Evolutionary conservation across 768 basidiomycete genomes (phyloP).

Genomic region (Clitopilus hobsonii): DNA sequence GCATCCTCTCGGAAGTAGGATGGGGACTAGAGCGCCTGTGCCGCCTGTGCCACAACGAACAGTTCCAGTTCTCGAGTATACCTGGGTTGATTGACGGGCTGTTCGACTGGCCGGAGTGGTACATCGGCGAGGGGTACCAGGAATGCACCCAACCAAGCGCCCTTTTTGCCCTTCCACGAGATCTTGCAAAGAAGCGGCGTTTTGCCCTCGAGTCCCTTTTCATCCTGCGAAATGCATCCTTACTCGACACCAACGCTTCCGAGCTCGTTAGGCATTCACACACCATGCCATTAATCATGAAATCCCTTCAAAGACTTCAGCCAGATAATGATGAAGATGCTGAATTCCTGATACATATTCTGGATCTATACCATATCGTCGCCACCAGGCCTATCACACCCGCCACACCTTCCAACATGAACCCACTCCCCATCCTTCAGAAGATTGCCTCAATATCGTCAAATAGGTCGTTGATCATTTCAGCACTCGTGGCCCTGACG

Average conservation of each 20-base stretch:
- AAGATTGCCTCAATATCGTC: slow-evolving; percentile 50
- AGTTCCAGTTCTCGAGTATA: slow-evolving; percentile 65
- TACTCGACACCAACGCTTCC: slow-evolving; percentile 60
- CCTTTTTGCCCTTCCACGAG: slow-evolving; percentile 55
- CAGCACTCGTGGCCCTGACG: slow-evolving; percentile 56
- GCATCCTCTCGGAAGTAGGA: slow-evolving; percentile 74
- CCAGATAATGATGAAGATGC: slow-evolving; percentile 58
- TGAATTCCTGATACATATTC: slow-evolving; percentile 67
- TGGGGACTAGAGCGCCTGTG: slow-evolving; percentile 90
- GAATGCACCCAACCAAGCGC: slow-evolving; percentile 31
- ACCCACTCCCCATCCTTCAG: slow-evolving; percentile 55
- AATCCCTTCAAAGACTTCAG: slow-evolving; percentile 59
- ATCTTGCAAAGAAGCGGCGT: slow-evolving; percentile 50
- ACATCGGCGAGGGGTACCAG: slow-evolving; percentile 57
- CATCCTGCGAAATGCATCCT: slow-evolving; percentile 81
- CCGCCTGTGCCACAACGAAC: slow-evolving; percentile 73
- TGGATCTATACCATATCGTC: slow-evolving; percentile 69
- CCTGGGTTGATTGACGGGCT: slow-evolving; percentile 81
- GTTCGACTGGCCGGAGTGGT: slow-evolving; percentile 88
- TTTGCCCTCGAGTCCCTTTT: slow-evolving; percentile 85
- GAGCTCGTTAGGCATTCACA: slow-evolving; percentile 56
- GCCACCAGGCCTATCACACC: slow-evolving; percentile 38
- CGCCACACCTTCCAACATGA: slow-evolving; percentile 25
- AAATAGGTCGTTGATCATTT: slow-evolving; percentile 75
- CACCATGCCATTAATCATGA: slow-evolving; percentile 62